A percentile compares a stretch with the other conserved stretches of the same genome.
Conservation (phyloP, 768 basidiomycete genomes). For the Boletus rubescentipes region DNA sequence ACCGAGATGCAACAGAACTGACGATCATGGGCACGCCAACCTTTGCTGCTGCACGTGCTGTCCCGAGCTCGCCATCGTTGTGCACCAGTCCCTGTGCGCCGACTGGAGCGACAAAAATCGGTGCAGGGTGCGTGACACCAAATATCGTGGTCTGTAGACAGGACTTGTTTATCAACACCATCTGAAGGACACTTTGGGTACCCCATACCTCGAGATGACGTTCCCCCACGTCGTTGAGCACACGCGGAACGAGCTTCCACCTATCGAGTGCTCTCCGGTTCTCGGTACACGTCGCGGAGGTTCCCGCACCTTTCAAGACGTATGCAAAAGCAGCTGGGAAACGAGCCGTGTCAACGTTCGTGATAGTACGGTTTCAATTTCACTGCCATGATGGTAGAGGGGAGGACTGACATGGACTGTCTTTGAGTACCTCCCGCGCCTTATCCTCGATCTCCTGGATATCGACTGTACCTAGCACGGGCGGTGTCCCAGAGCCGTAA, state of each 20-base stretch:
- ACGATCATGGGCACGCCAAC: conserved; percentile 43
- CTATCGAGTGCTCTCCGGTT: conserved; percentile 60
- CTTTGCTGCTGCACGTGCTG: conserved; percentile 43
- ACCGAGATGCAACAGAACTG: conserved; percentile 37
- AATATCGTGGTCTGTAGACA: conserved; percentile 55
- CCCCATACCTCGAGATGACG: conserved; percentile 48
- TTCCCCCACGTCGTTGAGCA: conserved; percentile 51
- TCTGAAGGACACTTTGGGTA: neutral
- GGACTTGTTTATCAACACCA: neutral
- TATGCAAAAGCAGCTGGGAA: conserved; percentile 62
- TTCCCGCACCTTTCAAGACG: conserved; percentile 69
- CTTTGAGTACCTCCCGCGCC: conserved; percentile 60
- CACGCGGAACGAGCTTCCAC: conserved; percentile 55
- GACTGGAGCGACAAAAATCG: conserved; percentile 55
- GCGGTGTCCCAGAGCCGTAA: conserved; percentile 22
- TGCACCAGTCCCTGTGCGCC: conserved; percentile 55
- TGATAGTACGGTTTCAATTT: neutral
- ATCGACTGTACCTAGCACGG: conserved; percentile 53
- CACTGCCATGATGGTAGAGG: neutral
- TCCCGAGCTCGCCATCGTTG: conserved; percentile 42
- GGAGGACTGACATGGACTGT: conserved; percentile 45
- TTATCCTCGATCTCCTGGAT: conserved; percentile 63
- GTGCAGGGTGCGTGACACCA: conserved; percentile 42
- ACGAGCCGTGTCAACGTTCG: neutral
- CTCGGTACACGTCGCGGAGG: conserved; percentile 56